phyloP scores from a whole-genome alignment of 768 basidiomycete genomes.

The Hirschioporus abietinus region DNA sequence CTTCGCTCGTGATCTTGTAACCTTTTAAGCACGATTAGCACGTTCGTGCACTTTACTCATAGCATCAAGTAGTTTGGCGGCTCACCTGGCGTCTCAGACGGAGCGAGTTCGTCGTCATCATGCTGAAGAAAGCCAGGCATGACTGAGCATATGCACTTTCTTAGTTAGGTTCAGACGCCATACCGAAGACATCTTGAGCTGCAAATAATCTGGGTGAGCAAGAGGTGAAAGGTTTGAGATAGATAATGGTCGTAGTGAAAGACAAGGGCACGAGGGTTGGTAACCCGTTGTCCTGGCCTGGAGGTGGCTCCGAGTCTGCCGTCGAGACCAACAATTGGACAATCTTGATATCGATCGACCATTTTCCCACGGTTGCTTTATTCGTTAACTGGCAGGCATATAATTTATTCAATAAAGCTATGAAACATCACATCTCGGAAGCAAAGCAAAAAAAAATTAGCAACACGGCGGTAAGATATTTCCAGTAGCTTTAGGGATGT shows the following conservation, averaged over 20 bases:
- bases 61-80: neutral
- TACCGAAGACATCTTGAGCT: neutral
- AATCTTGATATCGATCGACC: neutral
- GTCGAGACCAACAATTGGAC: neutral
- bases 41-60: neutral
- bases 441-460: too few relatives aligned
- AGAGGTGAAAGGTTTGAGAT: neutral
- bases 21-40: constrained; percentile 35
- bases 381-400: neutral
- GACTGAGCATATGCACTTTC: neutral
- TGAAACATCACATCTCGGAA: too few relatives aligned
- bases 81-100: constrained; percentile 63
- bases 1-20: constrained; percentile 57
- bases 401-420: too few relatives aligned
- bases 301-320: neutral
- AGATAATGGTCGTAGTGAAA: neutral
- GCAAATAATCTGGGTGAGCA: neutral
- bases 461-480: too few relatives aligned
- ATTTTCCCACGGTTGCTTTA: neutral
- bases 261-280: neutral
- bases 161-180: neutral
- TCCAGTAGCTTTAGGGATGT: too few relatives aligned
- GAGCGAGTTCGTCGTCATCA: constrained; percentile 67
- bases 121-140: constrained; percentile 25
- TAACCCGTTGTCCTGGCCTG: neutral